These are phyloP conservation scores for Lithospermum erythrorhizon DNA, from an alignment of 257 asterid species.

Conservation along the genomic window DNA sequence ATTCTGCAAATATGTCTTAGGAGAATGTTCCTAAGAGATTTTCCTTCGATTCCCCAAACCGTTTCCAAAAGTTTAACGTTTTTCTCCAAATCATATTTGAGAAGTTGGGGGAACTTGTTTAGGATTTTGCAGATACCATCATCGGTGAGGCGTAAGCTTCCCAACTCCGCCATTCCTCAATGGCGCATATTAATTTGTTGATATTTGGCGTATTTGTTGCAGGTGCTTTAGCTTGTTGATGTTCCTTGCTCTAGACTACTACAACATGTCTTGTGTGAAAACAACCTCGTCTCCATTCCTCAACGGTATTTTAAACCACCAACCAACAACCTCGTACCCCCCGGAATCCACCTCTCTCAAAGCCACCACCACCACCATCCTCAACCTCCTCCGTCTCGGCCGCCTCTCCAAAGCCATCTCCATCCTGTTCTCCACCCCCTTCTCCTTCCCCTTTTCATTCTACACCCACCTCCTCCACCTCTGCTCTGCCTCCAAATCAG, in stretches of 20 bases:
- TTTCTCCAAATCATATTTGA: conserved; percentile 59
- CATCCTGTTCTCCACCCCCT: conserved; percentile 42
- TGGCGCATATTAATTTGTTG: too few relatives aligned
- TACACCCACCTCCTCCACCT: conserved; percentile 54
- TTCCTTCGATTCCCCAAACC: conserved; percentile 86
- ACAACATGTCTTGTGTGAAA: too few relatives aligned
- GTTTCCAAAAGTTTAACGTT: conserved; percentile 56
- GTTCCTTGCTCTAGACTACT: too few relatives aligned
- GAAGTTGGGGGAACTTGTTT: conserved; percentile 88
- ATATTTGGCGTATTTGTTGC: too few relatives aligned
- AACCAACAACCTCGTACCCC: conserved; percentile 9
- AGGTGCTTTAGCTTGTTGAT: too few relatives aligned
- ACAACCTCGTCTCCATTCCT: too few relatives aligned
- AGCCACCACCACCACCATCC: conserved; percentile 26
- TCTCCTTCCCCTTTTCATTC: conserved; percentile 34
- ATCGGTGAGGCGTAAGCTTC: conserved; percentile 62
- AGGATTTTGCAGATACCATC: conserved; percentile 58
- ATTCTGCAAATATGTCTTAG: too few relatives aligned
- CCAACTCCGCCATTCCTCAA: too few relatives aligned
- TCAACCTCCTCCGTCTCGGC: conserved; percentile 43
- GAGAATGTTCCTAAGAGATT: conserved; percentile 57
- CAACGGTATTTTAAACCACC: too few relatives aligned
- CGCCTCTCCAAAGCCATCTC: conserved; percentile 54
- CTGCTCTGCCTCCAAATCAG: conserved; percentile 41
- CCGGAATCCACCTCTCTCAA: conserved; percentile 17